Evolutionary conservation across 1,284 basidiomycete genomes (phyloP), one percentile per base, ranked within the genome.

Genomic region (Pseudozyma sp.): DNA sequence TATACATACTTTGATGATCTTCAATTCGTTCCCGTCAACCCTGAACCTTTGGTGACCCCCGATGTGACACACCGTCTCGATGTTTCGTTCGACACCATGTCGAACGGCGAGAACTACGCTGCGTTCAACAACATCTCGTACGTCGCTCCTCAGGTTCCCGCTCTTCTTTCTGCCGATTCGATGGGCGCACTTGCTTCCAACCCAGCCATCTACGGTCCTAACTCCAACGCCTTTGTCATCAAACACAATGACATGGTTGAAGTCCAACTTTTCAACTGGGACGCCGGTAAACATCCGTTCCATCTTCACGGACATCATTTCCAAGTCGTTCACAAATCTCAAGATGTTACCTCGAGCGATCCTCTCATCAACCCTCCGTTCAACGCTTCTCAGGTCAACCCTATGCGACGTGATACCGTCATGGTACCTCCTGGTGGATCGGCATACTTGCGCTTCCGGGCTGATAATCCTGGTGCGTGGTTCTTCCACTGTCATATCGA

Each of bases 261-360:
- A 18, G 67, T 76, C 2, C 68, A 61, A 36, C 68, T 87, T 50
- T 74, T 85, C 48, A 85, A 76, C 16, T 71, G 84, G 40, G 86
- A 86, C 1, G 18, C 59, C 4, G 86, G 86, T 4, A 61, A 57
- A 11, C 56, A 86, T 12, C 77, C 78, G 0, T 56, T 72, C 48
- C 25, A 63, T 43, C 11, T 72, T 62, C 51, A 59, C 60, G 43
- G 59, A 6, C 36, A 51, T 70, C 35, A 61, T 25, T 42, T 84
- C 52, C 82, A 85, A 48, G 79, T 81, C 36, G 87, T 93, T 39
- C 90, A 93, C 80, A 42, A 78, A 48, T 86, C 90, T 45, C 90
- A 93, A 11, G 91, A 92, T 4, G 86, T 97, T n/a, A 90, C 90
- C 0, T 94, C 93, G 0, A 86, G 89, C 78, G 92, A 97, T 85